phyloP scores from a whole-genome alignment of 2,329 filamentous ascomycete species.

The Ophiostoma sp. region DNA sequence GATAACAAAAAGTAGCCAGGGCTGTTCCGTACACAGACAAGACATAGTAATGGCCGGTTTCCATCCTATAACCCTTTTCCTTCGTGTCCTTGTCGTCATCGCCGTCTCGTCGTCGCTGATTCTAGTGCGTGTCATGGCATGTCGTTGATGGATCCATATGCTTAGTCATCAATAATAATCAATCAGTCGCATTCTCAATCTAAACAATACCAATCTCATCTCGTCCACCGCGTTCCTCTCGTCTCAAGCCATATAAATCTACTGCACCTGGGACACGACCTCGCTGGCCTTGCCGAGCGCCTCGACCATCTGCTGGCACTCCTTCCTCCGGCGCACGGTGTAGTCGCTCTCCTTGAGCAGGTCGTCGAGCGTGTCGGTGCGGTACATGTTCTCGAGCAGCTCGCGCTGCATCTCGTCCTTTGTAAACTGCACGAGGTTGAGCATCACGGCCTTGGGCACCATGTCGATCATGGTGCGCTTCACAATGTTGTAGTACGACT shows the following conservation, averaged over 20 bases:
- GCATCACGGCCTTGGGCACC: slow-evolving; percentile 99
- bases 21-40: too few species aligned
- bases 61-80: too few species aligned
- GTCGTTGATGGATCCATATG: background rate
- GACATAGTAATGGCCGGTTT: too few species aligned
- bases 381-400: slow-evolving; percentile 95
- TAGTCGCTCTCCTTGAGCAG: slow-evolving; percentile 97
- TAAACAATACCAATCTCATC: background rate
- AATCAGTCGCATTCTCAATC: slow-evolving; percentile 3
- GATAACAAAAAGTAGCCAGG: too few species aligned
- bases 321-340: slow-evolving; percentile 88
- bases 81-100: background rate
- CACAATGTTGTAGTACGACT: slow-evolving; percentile 97
- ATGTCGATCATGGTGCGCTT: slow-evolving; percentile 99
- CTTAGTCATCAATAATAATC: background rate
- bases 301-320: slow-evolving; percentile 99
- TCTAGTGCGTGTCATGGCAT: background rate
- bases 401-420: slow-evolving; percentile 99
- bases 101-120: background rate
- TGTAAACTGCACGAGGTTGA: slow-evolving; percentile 91
- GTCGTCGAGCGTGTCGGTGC: slow-evolving; percentile 81
- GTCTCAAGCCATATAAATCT: slow-evolving; percentile 25
- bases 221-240: background rate
- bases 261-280: slow-evolving; percentile 81
- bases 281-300: slow-evolving; percentile 83